A percentile compares a stretch with the other conserved stretches of the same genome.
Evolutionary conservation across 1,284 basidiomycete species (phyloP).

Genomic region (Taiwanofungus camphoratus): DNA sequence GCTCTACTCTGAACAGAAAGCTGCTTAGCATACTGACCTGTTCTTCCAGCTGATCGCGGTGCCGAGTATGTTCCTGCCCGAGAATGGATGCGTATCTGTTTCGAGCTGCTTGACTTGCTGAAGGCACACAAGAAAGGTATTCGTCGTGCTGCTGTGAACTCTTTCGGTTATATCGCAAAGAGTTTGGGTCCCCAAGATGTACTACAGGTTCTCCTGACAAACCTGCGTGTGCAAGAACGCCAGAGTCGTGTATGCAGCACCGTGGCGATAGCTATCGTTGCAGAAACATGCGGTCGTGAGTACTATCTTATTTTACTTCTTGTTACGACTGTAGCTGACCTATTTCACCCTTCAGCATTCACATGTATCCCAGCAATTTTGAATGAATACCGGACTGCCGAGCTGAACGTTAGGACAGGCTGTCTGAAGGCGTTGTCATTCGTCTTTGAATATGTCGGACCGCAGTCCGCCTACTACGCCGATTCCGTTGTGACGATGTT

Average conservation of each 20-base stretch:
- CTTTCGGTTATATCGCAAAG: conserved; percentile 99
- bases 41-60: conserved; percentile 82
- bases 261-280: conserved; percentile 96
- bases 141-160: conserved; percentile 97
- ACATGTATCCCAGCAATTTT: conserved; percentile 98
- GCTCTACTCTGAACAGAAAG: not conserved
- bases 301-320: conserved; percentile 19
- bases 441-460: conserved; percentile 99
- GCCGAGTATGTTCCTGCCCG: conserved; percentile 97
- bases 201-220: conserved; percentile 92
- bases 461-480: conserved; percentile 97
- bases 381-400: conserved; percentile 97
- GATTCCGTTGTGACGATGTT: conserved; percentile 97
- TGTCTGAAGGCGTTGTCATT: conserved; percentile 98
- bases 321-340: conserved; percentile 16
- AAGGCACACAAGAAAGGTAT: conserved; percentile 99
- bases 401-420: conserved; percentile 98
- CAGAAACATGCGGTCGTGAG: conserved; percentile 94
- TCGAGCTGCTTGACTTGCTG: conserved; percentile 93
- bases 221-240: conserved; percentile 96
- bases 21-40: conserved; percentile 4
- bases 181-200: conserved; percentile 99
- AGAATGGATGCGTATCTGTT: conserved; percentile 99
- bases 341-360: conserved; percentile 56
- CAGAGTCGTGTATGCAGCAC: conserved; percentile 99